A percentile compares a stretch with the other conserved stretches of the same genome.
Evolutionary conservation across 805 yeast genomes (phyloP).

Genomic region (Kodamaea fukazawae): DNA sequence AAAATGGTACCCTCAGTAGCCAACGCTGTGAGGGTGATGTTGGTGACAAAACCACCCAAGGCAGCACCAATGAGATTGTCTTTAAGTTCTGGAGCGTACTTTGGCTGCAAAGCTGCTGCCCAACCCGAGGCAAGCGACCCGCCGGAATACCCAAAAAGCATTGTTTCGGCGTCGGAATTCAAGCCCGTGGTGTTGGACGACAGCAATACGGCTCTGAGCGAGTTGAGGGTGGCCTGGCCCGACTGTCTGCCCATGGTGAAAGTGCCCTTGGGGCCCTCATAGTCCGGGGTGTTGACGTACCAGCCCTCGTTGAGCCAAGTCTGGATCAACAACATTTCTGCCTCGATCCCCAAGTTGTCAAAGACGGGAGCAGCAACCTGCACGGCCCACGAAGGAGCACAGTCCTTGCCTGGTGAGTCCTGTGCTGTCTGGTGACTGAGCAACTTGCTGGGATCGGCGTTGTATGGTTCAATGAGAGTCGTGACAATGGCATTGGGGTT

Average conservation of each 20-base stretch:
- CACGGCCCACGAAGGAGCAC: constrained; percentile 26
- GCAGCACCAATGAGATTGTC: constrained; percentile 26
- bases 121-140: constrained; percentile 25
- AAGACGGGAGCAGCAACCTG: constrained; percentile 13
- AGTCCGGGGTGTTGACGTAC: constrained; percentile 20
- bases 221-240: constrained; percentile 19
- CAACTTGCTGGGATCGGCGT: constrained; percentile 25
- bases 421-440: constrained; percentile 28
- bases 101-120: constrained; percentile 24
- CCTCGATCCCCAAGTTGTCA: constrained; percentile 7
- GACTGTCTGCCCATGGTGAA: constrained; percentile 20
- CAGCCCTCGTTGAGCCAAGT: constrained; percentile 19
- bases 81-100: constrained; percentile 23
- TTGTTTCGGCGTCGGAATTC: constrained; percentile 14
- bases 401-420: constrained; percentile 25
- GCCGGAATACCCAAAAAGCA: constrained; percentile 25
- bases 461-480: constrained; percentile 29
- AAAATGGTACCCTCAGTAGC: constrained; percentile 24
- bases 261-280: constrained; percentile 20
- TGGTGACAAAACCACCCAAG: constrained; percentile 37
- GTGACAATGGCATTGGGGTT: constrained; percentile 24
- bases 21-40: constrained; percentile 25
- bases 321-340: constrained; percentile 16
- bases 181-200: constrained; percentile 20
- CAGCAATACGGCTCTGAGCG: constrained; percentile 16